Evolutionary conservation across 2,329 filamentous ascomycete species (phyloP), one percentile per base, ranked within the genome.

Genomic region (Colletotrichum lentis): DNA sequence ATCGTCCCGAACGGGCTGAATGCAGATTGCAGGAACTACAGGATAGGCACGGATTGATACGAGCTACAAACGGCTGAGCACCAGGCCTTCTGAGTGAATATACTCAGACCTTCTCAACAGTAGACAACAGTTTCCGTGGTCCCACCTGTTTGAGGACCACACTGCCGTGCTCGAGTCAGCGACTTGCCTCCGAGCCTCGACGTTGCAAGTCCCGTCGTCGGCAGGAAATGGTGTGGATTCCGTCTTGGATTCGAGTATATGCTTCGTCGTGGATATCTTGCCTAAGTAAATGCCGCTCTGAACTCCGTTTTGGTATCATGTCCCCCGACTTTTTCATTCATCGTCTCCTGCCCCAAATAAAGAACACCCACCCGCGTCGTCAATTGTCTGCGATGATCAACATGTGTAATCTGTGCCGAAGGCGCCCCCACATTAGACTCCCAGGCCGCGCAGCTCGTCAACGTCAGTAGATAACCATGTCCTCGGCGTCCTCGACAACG

Each of bases 381-480:
- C 24, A 31, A 37, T 11, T 18, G 5, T 24, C 50, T 20, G 27
- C n/a, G 20, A 22, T 37, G 7, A 49, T 59, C 11, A 35, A 35
- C 27, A 49, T 18, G 39, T 16, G 16, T 3, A 20, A 18, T 5
- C 31, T 8, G 41, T 27, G 6, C n/a, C 39, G n/a, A 24, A n/a
- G 7, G 7, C 20, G n/a, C 41, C 31, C 43, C 22, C 18, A 49
- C 24, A 43, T 43, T 66, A 62, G 20, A 66, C 54, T 50, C 18
- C 11, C 54, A 65, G 56, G 43, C 46, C 39, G 58, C 18, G n/a
- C 20, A 46, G 14, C 24, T 49, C 47, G 56, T 50, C 44, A 53
- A 39, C 20, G 53, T 86, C 82, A 97, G 81, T 97, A 97, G 68
- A 97, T 95, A 61, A 97, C 93, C 73, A 91, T 94, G 74, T 97